These are phyloP conservation scores for Cercophora sp. DNA, from an alignment of 495 filamentous ascomycete species.

Conservation along the genomic window DNA sequence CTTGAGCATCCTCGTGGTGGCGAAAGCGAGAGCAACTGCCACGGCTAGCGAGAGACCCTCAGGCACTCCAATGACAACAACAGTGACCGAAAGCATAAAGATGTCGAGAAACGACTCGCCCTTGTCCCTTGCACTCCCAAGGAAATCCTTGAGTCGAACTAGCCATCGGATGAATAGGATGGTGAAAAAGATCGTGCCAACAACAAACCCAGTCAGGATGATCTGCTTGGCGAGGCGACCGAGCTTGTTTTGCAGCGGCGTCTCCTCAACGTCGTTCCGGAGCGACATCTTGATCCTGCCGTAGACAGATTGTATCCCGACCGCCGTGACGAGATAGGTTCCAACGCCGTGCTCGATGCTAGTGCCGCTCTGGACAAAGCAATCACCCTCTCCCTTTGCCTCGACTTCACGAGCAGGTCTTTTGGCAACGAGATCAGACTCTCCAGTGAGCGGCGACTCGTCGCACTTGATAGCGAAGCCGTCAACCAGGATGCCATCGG, in stretches of 20 bases:
- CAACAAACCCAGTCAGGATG: conserved; percentile 22
- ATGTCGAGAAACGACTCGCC: conserved; percentile 82
- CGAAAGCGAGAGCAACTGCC: conserved; percentile 83
- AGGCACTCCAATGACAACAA: conserved; percentile 91
- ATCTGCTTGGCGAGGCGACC: conserved; percentile 1
- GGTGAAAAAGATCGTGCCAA: conserved; percentile 70
- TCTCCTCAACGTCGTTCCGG: conserved; percentile 1
- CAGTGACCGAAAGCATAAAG: conserved; percentile 85
- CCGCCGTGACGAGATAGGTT: conserved; percentile 3
- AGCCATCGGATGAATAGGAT: conserved; percentile 85
- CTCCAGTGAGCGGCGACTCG: conserved; percentile 74
- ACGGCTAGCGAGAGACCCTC: conserved; percentile 88
- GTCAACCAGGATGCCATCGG: conserved; percentile 63
- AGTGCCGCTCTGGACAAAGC: neutral
- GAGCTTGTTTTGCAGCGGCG: conserved; percentile 3
- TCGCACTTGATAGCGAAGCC: conserved; percentile 70
- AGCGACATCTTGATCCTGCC: conserved; percentile 1
- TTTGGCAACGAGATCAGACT: conserved; percentile 74
- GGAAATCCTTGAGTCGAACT: conserved; percentile 51
- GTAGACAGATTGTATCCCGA: neutral
- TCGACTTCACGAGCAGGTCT: conserved; percentile 46
- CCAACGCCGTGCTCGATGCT: neutral
- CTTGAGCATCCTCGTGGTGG: conserved; percentile 85
- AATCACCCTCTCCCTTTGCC: neutral
- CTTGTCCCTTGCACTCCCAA: conserved; percentile 59